phyloP scores from a whole-genome alignment of 192 early-diverging fungal genomes.

The Phycomyces blakesleeanus region DNA sequence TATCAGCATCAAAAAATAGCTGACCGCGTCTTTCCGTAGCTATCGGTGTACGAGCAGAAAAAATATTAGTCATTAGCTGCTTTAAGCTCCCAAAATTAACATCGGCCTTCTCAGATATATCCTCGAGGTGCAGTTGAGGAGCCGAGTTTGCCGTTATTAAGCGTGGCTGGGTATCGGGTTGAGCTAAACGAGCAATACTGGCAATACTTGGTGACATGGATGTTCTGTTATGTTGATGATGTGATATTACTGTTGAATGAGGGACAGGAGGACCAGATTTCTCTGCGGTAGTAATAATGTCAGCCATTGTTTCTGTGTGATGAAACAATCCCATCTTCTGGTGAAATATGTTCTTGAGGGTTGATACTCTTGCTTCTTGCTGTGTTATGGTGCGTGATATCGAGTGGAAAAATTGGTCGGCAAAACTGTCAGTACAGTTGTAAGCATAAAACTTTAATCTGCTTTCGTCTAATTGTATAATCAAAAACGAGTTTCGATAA shows the following conservation, averaged over 20 bases:
- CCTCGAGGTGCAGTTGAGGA: not conserved
- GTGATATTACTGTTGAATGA: not conserved
- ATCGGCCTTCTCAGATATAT: not conserved
- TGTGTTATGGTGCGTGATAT: conserved; percentile 39
- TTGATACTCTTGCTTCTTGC: conserved; percentile 45
- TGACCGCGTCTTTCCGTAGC: conserved; percentile 1
- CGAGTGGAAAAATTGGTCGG: conserved; percentile 43
- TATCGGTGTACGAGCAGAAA: not conserved
- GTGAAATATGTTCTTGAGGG: conserved; percentile 49
- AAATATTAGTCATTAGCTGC: conserved; percentile 11
- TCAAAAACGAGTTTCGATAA: conserved; percentile 41
- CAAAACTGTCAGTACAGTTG: conserved; percentile 45
- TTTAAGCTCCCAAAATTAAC: conserved; percentile 18
- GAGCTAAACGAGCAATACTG: conserved; percentile 14
- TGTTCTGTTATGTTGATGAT: not conserved
- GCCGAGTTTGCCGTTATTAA: not conserved
- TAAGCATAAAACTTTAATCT: conserved; percentile 44
- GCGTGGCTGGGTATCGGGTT: conserved; percentile 6
- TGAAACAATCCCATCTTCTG: conserved; percentile 64
- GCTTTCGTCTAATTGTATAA: conserved; percentile 43
- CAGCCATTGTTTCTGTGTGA: conserved; percentile 37
- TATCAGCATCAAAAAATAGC: not conserved
- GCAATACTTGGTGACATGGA: conserved; percentile 14
- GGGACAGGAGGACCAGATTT: not conserved
- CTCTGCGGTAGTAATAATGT: conserved; percentile 11